Evolutionary conservation across 2,329 filamentous ascomycete species (phyloP).

Genomic region (Epicoccum sorghinum): DNA sequence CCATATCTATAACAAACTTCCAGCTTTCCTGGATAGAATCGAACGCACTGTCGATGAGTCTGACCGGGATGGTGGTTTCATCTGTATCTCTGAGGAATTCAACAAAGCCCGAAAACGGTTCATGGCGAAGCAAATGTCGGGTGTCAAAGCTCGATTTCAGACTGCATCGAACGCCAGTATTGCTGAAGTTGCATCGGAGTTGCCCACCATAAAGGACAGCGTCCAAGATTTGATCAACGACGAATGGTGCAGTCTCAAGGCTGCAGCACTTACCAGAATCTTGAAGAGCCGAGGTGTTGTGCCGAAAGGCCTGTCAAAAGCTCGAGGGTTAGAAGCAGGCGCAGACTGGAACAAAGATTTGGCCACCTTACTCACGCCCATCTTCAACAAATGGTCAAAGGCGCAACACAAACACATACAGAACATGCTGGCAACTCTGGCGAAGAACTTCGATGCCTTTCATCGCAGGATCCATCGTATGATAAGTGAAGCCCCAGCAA

Average conservation of each 20-base stretch:
- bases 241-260: conserved; percentile 12
- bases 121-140: not conserved
- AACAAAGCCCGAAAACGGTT: conserved; percentile 4
- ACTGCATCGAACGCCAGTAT: not conserved
- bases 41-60: conserved; percentile 11
- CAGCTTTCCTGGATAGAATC: conserved; percentile 22
- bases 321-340: conserved; percentile 23
- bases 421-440: not conserved
- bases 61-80: conserved; percentile 22
- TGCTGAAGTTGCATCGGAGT: conserved; percentile 1
- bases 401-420: not conserved
- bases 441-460: not conserved
- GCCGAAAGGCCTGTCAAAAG: conserved; percentile 19
- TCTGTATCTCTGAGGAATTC: conserved; percentile 21
- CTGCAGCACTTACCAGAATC: conserved; percentile 20
- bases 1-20: conserved; percentile 16
- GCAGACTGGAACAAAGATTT: conserved; percentile 30
- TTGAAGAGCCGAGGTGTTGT: conserved; percentile 23
- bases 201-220: conserved; percentile 3
- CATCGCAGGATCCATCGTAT: not conserved
- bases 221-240: conserved; percentile 8
- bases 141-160: not conserved
- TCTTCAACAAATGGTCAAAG: conserved; percentile 19
- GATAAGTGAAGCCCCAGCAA: conserved; percentile 19
- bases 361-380: conserved; percentile 15